Conservation (phyloP, 352 stramenopile genomes). For the Globisporangium mamillatum region DNA sequence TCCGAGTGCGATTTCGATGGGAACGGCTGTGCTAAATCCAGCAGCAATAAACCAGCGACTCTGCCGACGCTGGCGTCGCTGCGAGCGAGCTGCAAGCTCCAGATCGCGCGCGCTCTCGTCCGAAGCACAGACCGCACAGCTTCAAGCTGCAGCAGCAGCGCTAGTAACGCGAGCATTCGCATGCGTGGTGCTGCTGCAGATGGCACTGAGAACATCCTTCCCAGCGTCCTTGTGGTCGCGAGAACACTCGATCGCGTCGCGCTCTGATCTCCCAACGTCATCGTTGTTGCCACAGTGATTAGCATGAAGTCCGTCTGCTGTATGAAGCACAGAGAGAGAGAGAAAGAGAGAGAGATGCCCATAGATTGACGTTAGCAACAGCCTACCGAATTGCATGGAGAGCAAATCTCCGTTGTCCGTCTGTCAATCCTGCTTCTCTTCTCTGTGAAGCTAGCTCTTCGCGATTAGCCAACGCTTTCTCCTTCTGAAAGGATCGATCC, state of each 20-base stretch:
- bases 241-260: slow-evolving; percentile 35
- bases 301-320: neutral
- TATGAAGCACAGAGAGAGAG: neutral
- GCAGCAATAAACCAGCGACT: slow-evolving; percentile 1
- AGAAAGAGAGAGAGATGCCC: neutral
- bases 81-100: slow-evolving; percentile 1
- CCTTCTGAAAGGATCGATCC: slow-evolving; percentile 5
- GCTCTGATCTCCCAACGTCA: slow-evolving; percentile 19
- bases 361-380: neutral
- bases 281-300: neutral
- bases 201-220: neutral
- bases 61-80: slow-evolving; percentile 13
- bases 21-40: too few species aligned
- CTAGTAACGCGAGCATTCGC: neutral
- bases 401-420: neutral
- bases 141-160: slow-evolving; percentile 16
- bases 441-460: slow-evolving; percentile 5
- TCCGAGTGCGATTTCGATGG: neutral
- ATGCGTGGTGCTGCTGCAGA: neutral
- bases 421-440: neutral
- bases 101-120: slow-evolving; percentile 3
- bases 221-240: slow-evolving; percentile 8
- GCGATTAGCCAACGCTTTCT: slow-evolving; percentile 3
- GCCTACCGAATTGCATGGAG: neutral
- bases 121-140: slow-evolving; percentile 10